Evolutionary conservation across 1,284 basidiomycete genomes (phyloP).

Genomic region (Ceratobasidium theobromae): DNA sequence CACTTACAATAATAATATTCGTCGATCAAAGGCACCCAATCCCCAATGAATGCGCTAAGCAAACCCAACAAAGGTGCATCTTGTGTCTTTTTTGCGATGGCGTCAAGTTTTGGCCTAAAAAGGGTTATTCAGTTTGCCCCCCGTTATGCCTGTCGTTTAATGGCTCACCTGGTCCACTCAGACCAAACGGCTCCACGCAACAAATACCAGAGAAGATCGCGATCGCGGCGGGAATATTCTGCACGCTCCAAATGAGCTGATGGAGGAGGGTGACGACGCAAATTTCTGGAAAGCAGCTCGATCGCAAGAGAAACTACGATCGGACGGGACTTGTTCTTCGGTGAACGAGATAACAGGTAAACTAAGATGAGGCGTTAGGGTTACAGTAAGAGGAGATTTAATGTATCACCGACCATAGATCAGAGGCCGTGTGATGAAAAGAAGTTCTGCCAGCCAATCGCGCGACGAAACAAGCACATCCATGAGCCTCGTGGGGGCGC

Average conservation of each 20-base stretch:
- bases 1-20: slow-evolving; percentile 92
- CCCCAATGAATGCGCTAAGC: slow-evolving; percentile 74
- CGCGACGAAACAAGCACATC: slow-evolving; percentile 58
- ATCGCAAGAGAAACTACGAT: slow-evolving; percentile 59
- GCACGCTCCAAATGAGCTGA: slow-evolving; percentile 64
- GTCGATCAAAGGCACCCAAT: slow-evolving; percentile 92
- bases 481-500: slow-evolving; percentile 70
- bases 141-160: background rate
- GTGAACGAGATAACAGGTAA: slow-evolving; percentile 35
- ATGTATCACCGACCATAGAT: slow-evolving; percentile 60
- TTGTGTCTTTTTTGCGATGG: slow-evolving; percentile 59
- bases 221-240: slow-evolving; percentile 81
- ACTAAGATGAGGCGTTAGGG: slow-evolving; percentile 41
- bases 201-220: slow-evolving; percentile 82
- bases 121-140: slow-evolving; percentile 8
- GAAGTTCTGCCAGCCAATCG: slow-evolving; percentile 69
- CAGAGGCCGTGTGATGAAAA: slow-evolving; percentile 68
- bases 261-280: slow-evolving; percentile 60
- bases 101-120: slow-evolving; percentile 73
- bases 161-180: slow-evolving; percentile 70
- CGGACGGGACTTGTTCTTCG: slow-evolving; percentile 40
- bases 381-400: background rate
- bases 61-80: slow-evolving; percentile 73
- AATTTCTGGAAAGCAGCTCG: slow-evolving; percentile 64
- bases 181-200: slow-evolving; percentile 89